Evolutionary conservation across 805 yeast species (phyloP), one percentile per base, ranked within the genome.

Genomic region (Candida sithepensis): DNA sequence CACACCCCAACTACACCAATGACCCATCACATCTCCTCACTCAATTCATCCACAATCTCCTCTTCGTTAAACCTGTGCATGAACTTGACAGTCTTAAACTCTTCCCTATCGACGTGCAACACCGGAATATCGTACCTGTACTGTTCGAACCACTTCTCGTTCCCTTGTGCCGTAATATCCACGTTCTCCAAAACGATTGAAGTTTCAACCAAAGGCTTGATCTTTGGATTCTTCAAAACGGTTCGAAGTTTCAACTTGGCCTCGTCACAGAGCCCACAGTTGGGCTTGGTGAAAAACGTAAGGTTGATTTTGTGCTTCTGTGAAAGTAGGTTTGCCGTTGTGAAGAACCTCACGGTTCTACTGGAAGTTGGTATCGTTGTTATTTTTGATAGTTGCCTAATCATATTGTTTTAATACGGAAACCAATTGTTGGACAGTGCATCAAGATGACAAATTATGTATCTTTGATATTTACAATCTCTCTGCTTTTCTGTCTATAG

Each of bases 71-170:
- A 74, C 46, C 79, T 73, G 64, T 86, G 92, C 85, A 85, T 84
- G 59, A 82, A 79, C 56, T 80, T 82, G 4, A 75, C 73, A 2
- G 82, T 74, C 41, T 75, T 70, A 30, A 58, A 67, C 3, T 58
- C 58, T 44, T 74, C 75, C 48, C 81, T 69, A 55, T 82, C 83
- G 8, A 86, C 71, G 60, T 86, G 91, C 38, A 86, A 59, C 0
- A 86, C 95, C 0, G 95, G 95, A 5, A 86, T 84, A 59, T 86
- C 95, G 60, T 81, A 85, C 55, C 90, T 45, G 55, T 85, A 86
- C 50, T 74, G 71, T 44, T 84, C 87, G 73, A 82, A 84, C 83
- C 88, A 85, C 42, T 73, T 69, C 42, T 75, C 69, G 57, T 85
- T 82, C 45, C 75, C 74, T 0, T 81, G 79, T 23, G 73, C 69